Base-by-base conservation (phyloP, 75 land plant genomes). In the Isoetes taiwanensis region DNA sequence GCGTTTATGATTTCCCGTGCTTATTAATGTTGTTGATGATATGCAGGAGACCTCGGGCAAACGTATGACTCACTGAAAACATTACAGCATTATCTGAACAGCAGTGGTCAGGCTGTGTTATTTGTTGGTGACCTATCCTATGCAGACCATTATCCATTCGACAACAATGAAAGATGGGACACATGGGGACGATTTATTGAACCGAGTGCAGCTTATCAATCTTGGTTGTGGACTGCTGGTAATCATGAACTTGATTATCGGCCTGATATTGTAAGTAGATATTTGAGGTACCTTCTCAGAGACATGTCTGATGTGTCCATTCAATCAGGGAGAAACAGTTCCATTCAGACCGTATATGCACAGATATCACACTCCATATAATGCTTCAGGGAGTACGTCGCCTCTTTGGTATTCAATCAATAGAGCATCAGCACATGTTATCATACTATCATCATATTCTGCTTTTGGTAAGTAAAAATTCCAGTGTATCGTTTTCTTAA, bases 201-300 rank as follows among this genome's bases (percentile, higher is more conserved):
- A 60, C 81, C 71, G 60, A 85, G 74, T 56, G 60, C 75, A 55
- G 96, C 96, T 10, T 85, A 79, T 71, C 96, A 90, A 62, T 83
- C 96, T 20, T 90, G 85, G 84, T 82, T 90, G 26, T 90, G 96
- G 96, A 86, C 91, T 32, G 74, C 78, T 31, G 79, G 79, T 42
- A 90, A 90, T 59, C 91, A 90, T 62, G 96, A 90, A 65, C 23
- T 88, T 28, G 96, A 90, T 42, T 86, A 66, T 61, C 70, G 40
- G 16, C 96, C 96, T 59, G 75, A 77, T 17, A 41, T 88, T 52
- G 95, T 88, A 65, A 54, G 71, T 55, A 21, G 1, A 6, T 37
- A n/a, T n/a, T n/a, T n/a, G n/a, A n/a, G n/a, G n/a, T n/a, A n/a
- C 24, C 5, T 0, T n/a, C n/a, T n/a, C n/a, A n/a, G n/a, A n/a